These are phyloP conservation scores for Cymbidium sinense DNA, from an alignment of 106 monocot species.

Conservation along the genomic window DNA sequence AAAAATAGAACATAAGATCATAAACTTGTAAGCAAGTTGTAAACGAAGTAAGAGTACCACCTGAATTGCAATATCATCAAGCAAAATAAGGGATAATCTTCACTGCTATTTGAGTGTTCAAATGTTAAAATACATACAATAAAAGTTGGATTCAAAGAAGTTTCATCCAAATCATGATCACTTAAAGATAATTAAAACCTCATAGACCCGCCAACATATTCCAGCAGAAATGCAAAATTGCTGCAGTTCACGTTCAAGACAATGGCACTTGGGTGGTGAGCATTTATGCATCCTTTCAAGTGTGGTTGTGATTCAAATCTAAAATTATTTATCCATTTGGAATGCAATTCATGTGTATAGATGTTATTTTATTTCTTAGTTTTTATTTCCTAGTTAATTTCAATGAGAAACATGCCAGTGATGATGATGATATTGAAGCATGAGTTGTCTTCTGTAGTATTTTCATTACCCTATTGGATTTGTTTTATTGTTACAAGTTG, in stretches of 20 bases:
- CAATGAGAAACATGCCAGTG: not conserved
- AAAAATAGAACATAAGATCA: not conserved
- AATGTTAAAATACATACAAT: not conserved
- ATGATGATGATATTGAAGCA: not conserved
- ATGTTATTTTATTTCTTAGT: not conserved
- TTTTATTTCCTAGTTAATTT: not conserved
- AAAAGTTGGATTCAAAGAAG: not conserved
- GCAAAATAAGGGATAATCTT: not conserved
- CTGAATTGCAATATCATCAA: not conserved
- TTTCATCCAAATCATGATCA: not conserved
- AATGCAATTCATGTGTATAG: not conserved
- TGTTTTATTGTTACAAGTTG: not conserved
- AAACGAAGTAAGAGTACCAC: not conserved
- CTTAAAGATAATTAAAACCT: not conserved
- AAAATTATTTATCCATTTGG: not conserved
- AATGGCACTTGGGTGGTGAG: not conserved
- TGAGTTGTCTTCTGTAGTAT: not conserved
- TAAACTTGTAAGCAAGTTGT: not conserved
- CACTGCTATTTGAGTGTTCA: not conserved
- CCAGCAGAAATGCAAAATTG: not conserved
- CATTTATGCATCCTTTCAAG: not conserved
- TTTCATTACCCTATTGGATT: not conserved
- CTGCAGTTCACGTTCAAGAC: not conserved
- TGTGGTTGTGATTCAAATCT: not conserved
- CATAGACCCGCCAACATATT: not conserved